Base-by-base conservation (phyloP, 1,284 basidiomycete genomes). In the Naganishia albida region DNA sequence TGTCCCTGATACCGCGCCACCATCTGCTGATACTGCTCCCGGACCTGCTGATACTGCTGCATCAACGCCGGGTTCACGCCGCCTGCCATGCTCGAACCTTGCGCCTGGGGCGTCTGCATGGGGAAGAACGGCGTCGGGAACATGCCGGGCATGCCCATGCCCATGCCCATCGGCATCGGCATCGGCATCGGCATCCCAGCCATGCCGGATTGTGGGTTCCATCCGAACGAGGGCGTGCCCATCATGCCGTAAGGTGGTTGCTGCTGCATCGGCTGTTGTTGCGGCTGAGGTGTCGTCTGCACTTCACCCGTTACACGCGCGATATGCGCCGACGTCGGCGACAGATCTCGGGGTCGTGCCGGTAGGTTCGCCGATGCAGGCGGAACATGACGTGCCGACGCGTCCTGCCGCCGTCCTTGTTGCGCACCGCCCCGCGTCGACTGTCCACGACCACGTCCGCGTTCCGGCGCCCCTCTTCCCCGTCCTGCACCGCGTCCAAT, bases 11-110 rank as follows among this genome's bases (percentile, higher is more conserved):
- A 50, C 20, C 39, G 46, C 20, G 48, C 59, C 48, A 67, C 38
- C 71, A 71, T 71, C 63, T 68, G 68, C 57, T 69, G 67, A 64
- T 73, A 72, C 68, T 48, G 46, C n/a, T 48, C 46, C 20, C 25
- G 20, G n/a, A 71, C 70, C 60, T 68, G 68, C 55, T 69, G 67
- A 64, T 73, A 72, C 67, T 74, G 75, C 48, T 71, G 71, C 48
- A 74, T 75, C 52, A 79, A 78, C 18, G 73, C 63, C 25, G 77
- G 77, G 67, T 79, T 79, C 72, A 78, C 77, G 0, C 74, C 77
- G 3, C 73, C 73, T 34, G 34, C 4, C 28, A 67, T 72, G 25
- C 44, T 39, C 30, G 49, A 15, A 3, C 28, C 25, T 30, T 25
- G 25, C 39, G 44, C 25, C 23, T 63, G 64, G 6, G 51, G 30